A percentile compares a stretch with the other conserved stretches of the same genome.
phyloP scores from a whole-genome alignment of 768 basidiomycete genomes.

The Mycena leptocephala region DNA sequence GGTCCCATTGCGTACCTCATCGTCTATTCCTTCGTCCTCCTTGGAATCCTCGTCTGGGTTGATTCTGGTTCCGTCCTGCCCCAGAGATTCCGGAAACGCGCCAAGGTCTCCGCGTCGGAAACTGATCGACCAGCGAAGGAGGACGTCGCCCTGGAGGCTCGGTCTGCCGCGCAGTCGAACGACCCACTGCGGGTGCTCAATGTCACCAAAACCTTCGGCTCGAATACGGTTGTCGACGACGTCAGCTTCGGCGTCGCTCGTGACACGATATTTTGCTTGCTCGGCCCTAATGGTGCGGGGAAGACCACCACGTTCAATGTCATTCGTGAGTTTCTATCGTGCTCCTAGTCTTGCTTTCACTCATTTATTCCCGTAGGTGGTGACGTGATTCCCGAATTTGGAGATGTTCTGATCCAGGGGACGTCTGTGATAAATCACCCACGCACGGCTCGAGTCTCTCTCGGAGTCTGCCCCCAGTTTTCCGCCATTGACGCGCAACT shows the following conservation, averaged over 20 bases:
- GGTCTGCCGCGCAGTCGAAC: constrained; percentile 60
- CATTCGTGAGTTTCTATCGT: constrained; percentile 68
- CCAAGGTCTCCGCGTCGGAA: constrained; percentile 14
- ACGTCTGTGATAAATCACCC: constrained; percentile 78
- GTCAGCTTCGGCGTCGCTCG: constrained; percentile 78
- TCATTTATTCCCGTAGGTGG: constrained; percentile 64
- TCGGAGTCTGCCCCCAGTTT: constrained; percentile 90
- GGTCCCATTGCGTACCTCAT: constrained; percentile 86
- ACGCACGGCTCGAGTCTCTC: constrained; percentile 73
- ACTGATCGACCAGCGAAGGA: constrained; percentile 45
- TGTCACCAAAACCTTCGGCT: constrained; percentile 74
- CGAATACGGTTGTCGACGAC: constrained; percentile 77
- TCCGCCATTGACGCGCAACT: constrained; percentile 87
- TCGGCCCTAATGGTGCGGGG: constrained; percentile 89
- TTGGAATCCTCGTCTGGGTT: constrained; percentile 77
- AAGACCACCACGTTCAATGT: constrained; percentile 89
- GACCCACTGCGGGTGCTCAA: constrained; percentile 76
- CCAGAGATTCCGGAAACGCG: constrained; percentile 51
- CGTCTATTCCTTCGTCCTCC: constrained; percentile 70
- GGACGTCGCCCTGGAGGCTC: constrained; percentile 73
- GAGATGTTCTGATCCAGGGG: constrained; percentile 80
- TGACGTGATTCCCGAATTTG: constrained; percentile 76
- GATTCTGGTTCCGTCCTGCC: constrained; percentile 77
- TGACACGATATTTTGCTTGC: constrained; percentile 78
- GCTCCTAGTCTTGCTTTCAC: not conserved